phyloP scores from a whole-genome alignment of 1,284 basidiomycete genomes.

The Salmacisia buchloeana region DNA sequence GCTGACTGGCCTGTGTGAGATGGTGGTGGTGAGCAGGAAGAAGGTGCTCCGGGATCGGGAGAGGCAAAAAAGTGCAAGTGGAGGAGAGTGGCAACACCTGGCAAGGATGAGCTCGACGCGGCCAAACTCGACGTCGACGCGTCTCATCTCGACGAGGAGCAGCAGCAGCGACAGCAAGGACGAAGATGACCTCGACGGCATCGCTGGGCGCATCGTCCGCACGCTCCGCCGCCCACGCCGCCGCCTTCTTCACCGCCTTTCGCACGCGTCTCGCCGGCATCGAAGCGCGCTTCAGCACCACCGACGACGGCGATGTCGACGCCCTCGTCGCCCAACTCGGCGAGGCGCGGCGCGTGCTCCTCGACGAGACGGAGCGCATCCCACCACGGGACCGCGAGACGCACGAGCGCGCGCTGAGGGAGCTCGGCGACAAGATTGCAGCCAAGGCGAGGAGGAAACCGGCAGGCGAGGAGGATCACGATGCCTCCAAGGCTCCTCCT shows the following conservation, averaged over 20 bases:
- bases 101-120: no score
- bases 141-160: neutral
- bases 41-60: no score
- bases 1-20: no score
- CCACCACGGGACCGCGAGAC: neutral
- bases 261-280: neutral
- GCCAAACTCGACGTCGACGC: no score
- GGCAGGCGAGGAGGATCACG: no score
- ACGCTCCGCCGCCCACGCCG: neutral
- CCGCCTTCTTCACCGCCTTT: conserved; percentile 1
- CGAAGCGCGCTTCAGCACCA: neutral
- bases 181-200: conserved; percentile 3
- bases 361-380: neutral
- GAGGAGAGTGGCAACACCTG: no score
- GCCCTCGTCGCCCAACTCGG: neutral
- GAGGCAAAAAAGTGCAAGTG: no score
- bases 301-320: neutral
- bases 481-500: no score
- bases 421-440: neutral
- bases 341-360: neutral
- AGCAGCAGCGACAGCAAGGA: no score
- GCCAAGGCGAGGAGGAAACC: neutral
- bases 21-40: no score
- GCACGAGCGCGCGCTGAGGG: neutral
- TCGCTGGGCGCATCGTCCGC: conserved; percentile 1